Percentiles rank a stretch among this genome's conserved stretches.
phyloP scores from a whole-genome alignment of 768 basidiomycete species.

The Kwoniella heveanensis region DNA sequence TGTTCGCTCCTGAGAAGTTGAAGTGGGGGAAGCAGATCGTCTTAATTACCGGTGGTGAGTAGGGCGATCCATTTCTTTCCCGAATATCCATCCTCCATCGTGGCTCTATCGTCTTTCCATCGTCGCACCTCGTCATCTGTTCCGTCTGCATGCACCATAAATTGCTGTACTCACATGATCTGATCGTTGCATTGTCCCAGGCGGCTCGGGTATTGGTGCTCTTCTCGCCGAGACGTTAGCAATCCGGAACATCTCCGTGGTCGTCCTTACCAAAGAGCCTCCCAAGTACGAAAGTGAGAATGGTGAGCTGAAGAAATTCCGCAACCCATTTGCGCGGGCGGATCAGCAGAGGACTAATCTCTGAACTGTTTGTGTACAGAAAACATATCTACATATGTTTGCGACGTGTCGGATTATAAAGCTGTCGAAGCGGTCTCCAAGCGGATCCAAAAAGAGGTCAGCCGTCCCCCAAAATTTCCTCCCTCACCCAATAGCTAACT shows the following conservation, averaged over 20 bases:
- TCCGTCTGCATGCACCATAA: no score
- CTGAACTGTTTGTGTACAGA: no score
- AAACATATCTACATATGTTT: conserved; percentile 81
- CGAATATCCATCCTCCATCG: background rate
- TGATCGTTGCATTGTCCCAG: no score
- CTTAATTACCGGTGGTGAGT: conserved; percentile 82
- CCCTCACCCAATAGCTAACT: background rate
- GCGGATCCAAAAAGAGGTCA: conserved; percentile 74
- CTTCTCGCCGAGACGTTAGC: conserved; percentile 84
- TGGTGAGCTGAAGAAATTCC: no score
- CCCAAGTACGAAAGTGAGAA: conserved; percentile 68
- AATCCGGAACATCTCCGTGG: conserved; percentile 75
- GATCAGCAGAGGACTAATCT: no score
- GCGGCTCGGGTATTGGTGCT: conserved; percentile 85
- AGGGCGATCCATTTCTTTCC: background rate
- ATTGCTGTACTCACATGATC: no score
- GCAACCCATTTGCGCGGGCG: no score
- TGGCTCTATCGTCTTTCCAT: background rate
- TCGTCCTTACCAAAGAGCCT: conserved; percentile 81
- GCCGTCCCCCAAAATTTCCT: no score
- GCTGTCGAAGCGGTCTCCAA: conserved; percentile 77
- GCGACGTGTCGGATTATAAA: conserved; percentile 86
- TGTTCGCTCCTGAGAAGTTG: conserved; percentile 65
- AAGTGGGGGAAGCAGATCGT: conserved; percentile 90
- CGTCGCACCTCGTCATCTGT: no score